These are phyloP conservation scores for Colletotrichum tamarilloi DNA, from an alignment of 2,329 filamentous ascomycete genomes.

Conservation along the genomic window DNA sequence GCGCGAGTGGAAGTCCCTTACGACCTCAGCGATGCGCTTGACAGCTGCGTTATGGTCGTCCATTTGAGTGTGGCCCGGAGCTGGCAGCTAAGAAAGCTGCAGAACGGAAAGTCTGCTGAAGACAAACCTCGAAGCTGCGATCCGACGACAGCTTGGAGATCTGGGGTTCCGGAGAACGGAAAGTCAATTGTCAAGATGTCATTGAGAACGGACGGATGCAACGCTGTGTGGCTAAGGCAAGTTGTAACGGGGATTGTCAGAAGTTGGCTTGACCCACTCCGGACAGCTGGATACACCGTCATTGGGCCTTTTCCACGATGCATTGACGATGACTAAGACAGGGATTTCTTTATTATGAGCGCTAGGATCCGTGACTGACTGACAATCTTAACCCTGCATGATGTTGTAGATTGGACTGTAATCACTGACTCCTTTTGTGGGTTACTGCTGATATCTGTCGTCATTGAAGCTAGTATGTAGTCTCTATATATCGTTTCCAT, in stretches of 20 bases:
- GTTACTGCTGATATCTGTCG: neutral
- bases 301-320: neutral
- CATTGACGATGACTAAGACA: slow-evolving; percentile 19
- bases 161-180: neutral
- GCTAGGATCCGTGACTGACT: slow-evolving; percentile 2
- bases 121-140: neutral
- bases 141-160: neutral
- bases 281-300: slow-evolving; percentile 4
- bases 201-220: neutral
- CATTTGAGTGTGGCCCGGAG: slow-evolving; percentile 40
- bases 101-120: slow-evolving; percentile 13
- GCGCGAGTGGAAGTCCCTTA: slow-evolving; percentile 55
- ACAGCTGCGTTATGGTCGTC: slow-evolving; percentile 59
- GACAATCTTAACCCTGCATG: slow-evolving; percentile 23
- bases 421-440: neutral
- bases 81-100: neutral
- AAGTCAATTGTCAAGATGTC: slow-evolving; percentile 12
- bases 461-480: neutral
- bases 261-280: slow-evolving; percentile 12
- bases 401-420: neutral
- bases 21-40: slow-evolving; percentile 52
- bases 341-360: neutral
- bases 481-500: no score
- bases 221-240: neutral
- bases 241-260: slow-evolving; percentile 25